Evolutionary conservation across 805 yeast genomes (phyloP), one percentile per base, ranked within the genome.

Genomic region (Lipomyces kockii): DNA sequence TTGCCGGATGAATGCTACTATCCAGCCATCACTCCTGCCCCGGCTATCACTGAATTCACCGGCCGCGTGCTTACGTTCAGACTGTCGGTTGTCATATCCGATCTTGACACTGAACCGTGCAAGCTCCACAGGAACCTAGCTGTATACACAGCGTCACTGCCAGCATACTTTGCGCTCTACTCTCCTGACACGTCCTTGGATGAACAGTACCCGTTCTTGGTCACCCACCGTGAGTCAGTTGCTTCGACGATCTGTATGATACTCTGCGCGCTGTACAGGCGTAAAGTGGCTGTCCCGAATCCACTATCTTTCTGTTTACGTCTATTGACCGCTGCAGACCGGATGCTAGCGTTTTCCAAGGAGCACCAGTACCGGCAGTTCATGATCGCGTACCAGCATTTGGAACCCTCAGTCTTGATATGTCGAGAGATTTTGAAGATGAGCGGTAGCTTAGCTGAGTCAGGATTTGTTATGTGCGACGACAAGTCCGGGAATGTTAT

Each of bases 291-390:
- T 11, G 66, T 68, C 14, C 67, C 71, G 14, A 65, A 68, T 52
- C 69, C 69, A 20, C 60, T 68, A 11, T 65, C 69, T 35, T 65
- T 68, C 65, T 68, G 71, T 56, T 58, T 68, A 8, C 67, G 71
- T 9, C 51, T 68, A 14, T 56, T 69, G 49, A 67, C 66, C 3
- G 70, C 70, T 11, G 72, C 67, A 17, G 70, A 66, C 34, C 64
- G 67, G 25, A 53, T 58, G 8, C 62, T 63, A 2, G 25, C 55
- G 22, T 17, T 59, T 9, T 46, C 58, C 9, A 39, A 35, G 5
- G 68, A 66, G 25, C 65, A 67, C 49, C 72, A 69, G 55, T 69
- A 66, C 59, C 56, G 70, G n/a, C 72, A 67, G 57, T 69, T 69
- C 53, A 69, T 63, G 66, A 63, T 62, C n/a, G 72, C 67, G 51